Evolutionary conservation across 208 protist genomes (phyloP).

Genomic region (Crithidia acanthocephali): DNA sequence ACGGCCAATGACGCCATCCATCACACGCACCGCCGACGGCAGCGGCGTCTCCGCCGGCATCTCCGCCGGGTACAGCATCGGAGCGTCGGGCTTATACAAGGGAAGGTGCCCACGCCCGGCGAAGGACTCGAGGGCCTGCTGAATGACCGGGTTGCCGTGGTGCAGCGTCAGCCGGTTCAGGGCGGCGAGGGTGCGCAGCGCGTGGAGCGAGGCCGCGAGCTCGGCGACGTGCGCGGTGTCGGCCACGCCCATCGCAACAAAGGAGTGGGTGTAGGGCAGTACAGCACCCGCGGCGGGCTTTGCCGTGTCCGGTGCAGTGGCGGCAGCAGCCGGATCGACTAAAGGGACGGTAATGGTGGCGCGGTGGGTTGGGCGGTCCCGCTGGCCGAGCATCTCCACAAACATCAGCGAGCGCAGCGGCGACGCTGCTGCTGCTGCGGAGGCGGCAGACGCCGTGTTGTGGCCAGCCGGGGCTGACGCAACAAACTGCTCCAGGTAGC

Average conservation of each 20-base stretch:
- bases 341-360: constrained; percentile 78
- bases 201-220: constrained; percentile 77
- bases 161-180: constrained; percentile 41
- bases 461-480: neutral
- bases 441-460: neutral
- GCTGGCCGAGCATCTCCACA: constrained; percentile 66
- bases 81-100: constrained; percentile 5
- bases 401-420: constrained; percentile 48
- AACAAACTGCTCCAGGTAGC: constrained; percentile 48
- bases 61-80: constrained; percentile 10
- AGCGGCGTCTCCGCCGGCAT: constrained; percentile 11
- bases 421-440: neutral
- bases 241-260: constrained; percentile 83
- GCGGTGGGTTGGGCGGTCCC: constrained; percentile 64
- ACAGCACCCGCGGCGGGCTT: neutral
- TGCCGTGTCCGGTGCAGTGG: neutral
- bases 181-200: constrained; percentile 50
- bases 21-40: constrained; percentile 28
- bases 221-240: constrained; percentile 54
- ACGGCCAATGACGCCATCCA: constrained; percentile 34
- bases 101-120: constrained; percentile 9
- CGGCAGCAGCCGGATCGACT: neutral
- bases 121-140: constrained; percentile 27
- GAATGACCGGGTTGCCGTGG: neutral
- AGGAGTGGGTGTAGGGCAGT: constrained; percentile 33